Evolutionary conservation across 805 yeast genomes (phyloP), one percentile per base, ranked within the genome.

Genomic region (Cyberlindnera samutprakarnensis): DNA sequence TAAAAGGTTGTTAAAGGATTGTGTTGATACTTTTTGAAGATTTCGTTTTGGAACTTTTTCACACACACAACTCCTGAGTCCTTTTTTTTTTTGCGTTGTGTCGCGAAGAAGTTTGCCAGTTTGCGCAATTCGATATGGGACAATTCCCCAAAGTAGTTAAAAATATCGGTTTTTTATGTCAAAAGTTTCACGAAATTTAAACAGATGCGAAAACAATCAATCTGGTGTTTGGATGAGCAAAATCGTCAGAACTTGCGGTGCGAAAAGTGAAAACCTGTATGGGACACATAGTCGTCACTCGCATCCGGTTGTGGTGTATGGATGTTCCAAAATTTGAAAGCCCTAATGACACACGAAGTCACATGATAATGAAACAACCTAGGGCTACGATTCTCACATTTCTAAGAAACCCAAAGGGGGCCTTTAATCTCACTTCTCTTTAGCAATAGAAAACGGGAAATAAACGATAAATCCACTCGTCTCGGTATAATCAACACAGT

Each of bases 11-110:
- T 16, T 26, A 6, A 9, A 6, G 12, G 28, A 19, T 15, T 19
- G 31, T 28, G 28, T 15, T 28, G 33, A 12, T 20, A 25, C 14
- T 23, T 23, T 24, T 6, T 15, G 27, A 17, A 10, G 18, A 23
- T 21, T 22, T 18, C 28, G 19, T 14, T 35, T 38, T 35, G 19
- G 32, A 32, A 30, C 31, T 28, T 28, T 28, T 28, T 28, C 31
- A 28, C 31, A 16, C 17, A 15, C n/a, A n/a, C n/a, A n/a, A n/a
- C n/a, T n/a, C n/a, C n/a, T n/a, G n/a, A n/a, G n/a, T n/a, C n/a
- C n/a, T n/a, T n/a, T n/a, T n/a, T n/a, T n/a, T n/a, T n/a, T n/a
- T n/a, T n/a, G n/a, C n/a, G n/a, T n/a, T n/a, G n/a, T n/a, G n/a
- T n/a, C n/a, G n/a, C n/a, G n/a, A n/a, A n/a, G n/a, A n/a, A n/a